phyloP scores from a whole-genome alignment of 306 rosid genomes.

The Quercus bicolor region DNA sequence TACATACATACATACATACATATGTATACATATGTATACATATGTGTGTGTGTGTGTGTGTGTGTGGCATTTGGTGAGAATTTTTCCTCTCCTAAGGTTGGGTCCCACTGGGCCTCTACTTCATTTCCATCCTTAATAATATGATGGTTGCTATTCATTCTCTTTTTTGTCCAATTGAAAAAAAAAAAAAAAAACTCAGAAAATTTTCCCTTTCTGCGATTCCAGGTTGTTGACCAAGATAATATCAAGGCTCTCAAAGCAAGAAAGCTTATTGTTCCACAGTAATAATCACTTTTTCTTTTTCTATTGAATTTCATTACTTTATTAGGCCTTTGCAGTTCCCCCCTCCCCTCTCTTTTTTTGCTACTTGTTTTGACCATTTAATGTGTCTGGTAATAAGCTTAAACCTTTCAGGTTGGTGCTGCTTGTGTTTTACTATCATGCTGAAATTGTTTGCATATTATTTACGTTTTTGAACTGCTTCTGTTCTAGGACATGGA shows the following conservation, averaged over 20 bases:
- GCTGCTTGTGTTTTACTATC: background rate
- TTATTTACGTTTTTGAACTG: background rate
- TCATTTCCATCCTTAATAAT: background rate
- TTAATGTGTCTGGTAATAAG: background rate
- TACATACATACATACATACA: too few relatives aligned
- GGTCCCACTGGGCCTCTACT: background rate
- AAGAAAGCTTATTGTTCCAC: slow-evolving; percentile 67
- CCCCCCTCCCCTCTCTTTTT: too few relatives aligned
- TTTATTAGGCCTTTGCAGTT: background rate
- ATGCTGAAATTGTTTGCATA: background rate
- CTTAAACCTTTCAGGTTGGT: background rate
- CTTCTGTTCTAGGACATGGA: slow-evolving; percentile 59
- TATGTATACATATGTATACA: too few relatives aligned
- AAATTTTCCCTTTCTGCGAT: slow-evolving; percentile 14
- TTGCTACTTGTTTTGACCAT: background rate
- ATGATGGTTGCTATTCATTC: background rate
- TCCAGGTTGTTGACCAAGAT: slow-evolving; percentile 58
- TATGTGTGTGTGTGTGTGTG: too few relatives aligned
- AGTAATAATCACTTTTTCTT: slow-evolving; percentile 37
- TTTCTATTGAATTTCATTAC: background rate
- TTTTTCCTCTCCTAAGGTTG: background rate
- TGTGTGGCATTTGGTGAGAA: background rate
- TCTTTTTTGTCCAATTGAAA: background rate
- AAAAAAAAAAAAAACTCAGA: slow-evolving; percentile 14
- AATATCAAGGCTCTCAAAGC: slow-evolving; percentile 69